Base-by-base conservation (phyloP, 208 protist species). In the Trypanosoma boissoni region DNA sequence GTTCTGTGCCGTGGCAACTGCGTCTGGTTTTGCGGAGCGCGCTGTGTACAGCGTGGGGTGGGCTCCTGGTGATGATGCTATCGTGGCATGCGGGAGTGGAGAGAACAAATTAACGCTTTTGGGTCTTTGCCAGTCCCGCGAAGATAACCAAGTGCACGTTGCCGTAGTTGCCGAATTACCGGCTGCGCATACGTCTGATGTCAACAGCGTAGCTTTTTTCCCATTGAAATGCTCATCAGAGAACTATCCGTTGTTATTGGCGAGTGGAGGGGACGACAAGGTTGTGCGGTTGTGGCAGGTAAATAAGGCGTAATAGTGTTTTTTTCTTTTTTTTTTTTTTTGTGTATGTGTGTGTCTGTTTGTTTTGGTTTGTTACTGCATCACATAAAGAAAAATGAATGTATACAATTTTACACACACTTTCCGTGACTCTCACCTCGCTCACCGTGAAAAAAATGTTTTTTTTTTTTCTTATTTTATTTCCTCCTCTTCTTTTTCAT, bases 31-130 rank as follows among this genome's bases (percentile, higher is more conserved):
- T 48, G 70, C 74, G 9, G 83, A 86, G 57, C 78, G 88, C 44
- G 63, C 87, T 14, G 51, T 97, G 10, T 97, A 86, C 55, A 66
- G 66, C 24, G 64, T 94, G 0, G 67, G 69, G 50, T 97, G 92
- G 89, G 78, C 80, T 6, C 80, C 74, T 16, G 51, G 64, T 23
- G 36, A 29, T 27, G 28, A 39, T 44, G 39, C 74, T 5, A 49
- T 93, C 20, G 75, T 95, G 31, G 87, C 88, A 20, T 83, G 79
- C 23, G 88, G 75, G 26, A 86, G 79, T 49, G 92, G 88, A 10
- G 90, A 97, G 68, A 84, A 96, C 65, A 83, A 78, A 55, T 65
- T 97, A 31, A 56, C 76, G 1, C 53, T 97, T 24, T 54, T 95
- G 26, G 59, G 68, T n/a, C 67, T 90, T 20, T 70, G 76, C 64